A percentile compares a stretch with the other conserved stretches of the same genome.
These are phyloP conservation scores for Fusarium ambrosium DNA, from an alignment of 2,329 filamentous ascomycete species.

Conservation along the genomic window DNA sequence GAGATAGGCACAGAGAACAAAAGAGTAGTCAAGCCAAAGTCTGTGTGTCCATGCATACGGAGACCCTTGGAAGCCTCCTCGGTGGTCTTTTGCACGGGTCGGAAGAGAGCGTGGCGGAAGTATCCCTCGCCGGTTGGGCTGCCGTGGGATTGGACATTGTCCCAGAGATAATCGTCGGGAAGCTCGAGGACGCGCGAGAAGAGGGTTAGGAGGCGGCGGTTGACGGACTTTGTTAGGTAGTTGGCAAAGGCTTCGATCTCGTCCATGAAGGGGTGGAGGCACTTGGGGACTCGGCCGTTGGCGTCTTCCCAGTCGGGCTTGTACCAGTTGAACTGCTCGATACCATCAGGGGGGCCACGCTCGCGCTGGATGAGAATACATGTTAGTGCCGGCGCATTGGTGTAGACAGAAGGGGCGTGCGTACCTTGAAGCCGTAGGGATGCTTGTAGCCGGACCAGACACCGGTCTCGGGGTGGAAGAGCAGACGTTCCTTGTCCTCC, in stretches of 20 bases:
- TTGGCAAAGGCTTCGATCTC: conserved; percentile 37
- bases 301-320: conserved; percentile 59
- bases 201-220: conserved; percentile 37
- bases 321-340: conserved; percentile 69
- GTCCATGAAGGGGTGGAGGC: conserved; percentile 54
- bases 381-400: neutral
- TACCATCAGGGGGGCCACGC: conserved; percentile 60
- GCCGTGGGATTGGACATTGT: conserved; percentile 40
- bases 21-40: conserved; percentile 33
- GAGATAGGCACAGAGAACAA: conserved; percentile 39
- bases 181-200: conserved; percentile 40
- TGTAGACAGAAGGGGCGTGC: too few relatives aligned
- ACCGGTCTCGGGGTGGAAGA: conserved; percentile 61
- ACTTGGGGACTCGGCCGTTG: conserved; percentile 58
- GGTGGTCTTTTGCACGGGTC: conserved; percentile 33
- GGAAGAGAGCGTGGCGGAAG: conserved; percentile 38
- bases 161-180: conserved; percentile 39
- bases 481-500: conserved; percentile 62
- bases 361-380: conserved; percentile 49
- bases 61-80: conserved; percentile 38
- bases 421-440: conserved; percentile 59
- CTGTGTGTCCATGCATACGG: conserved; percentile 38
- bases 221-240: conserved; percentile 38
- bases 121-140: conserved; percentile 39
- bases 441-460: conserved; percentile 65